Percentiles rank a stretch among this genome's conserved stretches.
These are phyloP conservation scores for Cadophora malorum DNA, from an alignment of 2,329 filamentous ascomycete genomes.

Conservation along the genomic window DNA sequence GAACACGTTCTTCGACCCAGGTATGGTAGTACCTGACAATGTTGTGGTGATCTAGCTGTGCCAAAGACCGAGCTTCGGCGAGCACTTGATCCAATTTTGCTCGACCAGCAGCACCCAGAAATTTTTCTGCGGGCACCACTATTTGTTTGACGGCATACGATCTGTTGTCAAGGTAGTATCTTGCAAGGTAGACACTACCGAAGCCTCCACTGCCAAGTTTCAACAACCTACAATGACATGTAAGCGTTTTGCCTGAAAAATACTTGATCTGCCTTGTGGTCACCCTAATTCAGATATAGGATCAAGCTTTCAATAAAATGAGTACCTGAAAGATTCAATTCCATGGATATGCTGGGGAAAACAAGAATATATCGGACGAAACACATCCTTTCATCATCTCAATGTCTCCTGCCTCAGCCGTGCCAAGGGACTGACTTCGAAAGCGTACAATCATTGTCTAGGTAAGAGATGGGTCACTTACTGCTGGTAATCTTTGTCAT, in stretches of 20 bases:
- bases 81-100: slow-evolving; percentile 24
- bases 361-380: not conserved
- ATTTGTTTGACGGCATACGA: slow-evolving; percentile 73
- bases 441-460: not conserved
- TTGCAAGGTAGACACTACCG: slow-evolving; percentile 67
- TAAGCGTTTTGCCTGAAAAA: not conserved
- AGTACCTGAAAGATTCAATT: not conserved
- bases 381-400: not conserved
- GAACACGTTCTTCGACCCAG: slow-evolving; percentile 62
- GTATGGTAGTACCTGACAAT: slow-evolving; percentile 70
- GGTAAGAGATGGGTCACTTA: slow-evolving; percentile 11
- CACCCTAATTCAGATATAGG: not conserved
- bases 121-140: slow-evolving; percentile 51
- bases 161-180: slow-evolving; percentile 65
- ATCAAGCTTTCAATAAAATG: not conserved
- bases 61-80: slow-evolving; percentile 64
- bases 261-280: not conserved
- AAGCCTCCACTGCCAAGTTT: slow-evolving; percentile 61
- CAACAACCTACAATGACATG: slow-evolving; percentile 12
- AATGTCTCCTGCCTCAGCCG: not conserved
- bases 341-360: not conserved
- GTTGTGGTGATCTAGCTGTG: slow-evolving; percentile 67
- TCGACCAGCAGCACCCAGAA: slow-evolving; percentile 21
- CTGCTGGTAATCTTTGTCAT: slow-evolving; percentile 24
- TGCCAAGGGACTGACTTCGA: not conserved